Evolutionary conservation across 345 rosid genomes (phyloP).

Genomic region (Rhodamnia argentea): DNA sequence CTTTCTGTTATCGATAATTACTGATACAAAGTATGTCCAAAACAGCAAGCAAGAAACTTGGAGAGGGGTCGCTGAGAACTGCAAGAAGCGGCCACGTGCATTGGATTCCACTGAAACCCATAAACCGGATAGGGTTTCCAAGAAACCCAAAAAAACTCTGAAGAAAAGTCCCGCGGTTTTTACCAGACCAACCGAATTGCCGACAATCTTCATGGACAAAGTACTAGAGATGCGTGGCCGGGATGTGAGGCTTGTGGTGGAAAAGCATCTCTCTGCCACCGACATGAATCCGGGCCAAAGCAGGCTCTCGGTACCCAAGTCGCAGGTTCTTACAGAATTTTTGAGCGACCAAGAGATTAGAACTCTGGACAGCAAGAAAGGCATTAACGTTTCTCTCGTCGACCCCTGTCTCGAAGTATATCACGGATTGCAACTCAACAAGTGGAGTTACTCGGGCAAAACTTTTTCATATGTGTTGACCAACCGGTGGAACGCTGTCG

Average conservation of each 20-base stretch:
- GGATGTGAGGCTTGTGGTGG: not conserved
- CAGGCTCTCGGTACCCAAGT: not conserved
- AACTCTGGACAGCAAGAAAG: not conserved
- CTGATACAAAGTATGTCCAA: not conserved
- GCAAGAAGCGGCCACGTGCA: not conserved
- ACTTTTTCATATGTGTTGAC: not conserved
- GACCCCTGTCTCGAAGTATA: not conserved
- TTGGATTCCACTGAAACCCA: not conserved
- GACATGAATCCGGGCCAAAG: not conserved
- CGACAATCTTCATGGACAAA: not conserved
- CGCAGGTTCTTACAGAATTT: fast-evolving
- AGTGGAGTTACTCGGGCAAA: not conserved
- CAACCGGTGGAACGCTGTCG: not conserved
- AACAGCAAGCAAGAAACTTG: not conserved
- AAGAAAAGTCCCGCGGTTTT: constrained; percentile 7
- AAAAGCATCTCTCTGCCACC: fast-evolving
- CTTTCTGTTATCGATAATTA: not conserved
- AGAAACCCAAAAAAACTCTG: not conserved
- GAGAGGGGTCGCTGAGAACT: not conserved
- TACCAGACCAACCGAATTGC: not conserved
- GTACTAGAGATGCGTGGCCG: not conserved
- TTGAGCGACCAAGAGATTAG: fast-evolving
- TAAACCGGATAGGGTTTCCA: not conserved
- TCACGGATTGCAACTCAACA: not conserved
- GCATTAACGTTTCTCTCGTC: not conserved